Percentiles rank a stretch among this genome's conserved stretches.
Evolutionary conservation across 345 rosid species (phyloP).

Genomic region (Eucalyptus cloeziana): DNA sequence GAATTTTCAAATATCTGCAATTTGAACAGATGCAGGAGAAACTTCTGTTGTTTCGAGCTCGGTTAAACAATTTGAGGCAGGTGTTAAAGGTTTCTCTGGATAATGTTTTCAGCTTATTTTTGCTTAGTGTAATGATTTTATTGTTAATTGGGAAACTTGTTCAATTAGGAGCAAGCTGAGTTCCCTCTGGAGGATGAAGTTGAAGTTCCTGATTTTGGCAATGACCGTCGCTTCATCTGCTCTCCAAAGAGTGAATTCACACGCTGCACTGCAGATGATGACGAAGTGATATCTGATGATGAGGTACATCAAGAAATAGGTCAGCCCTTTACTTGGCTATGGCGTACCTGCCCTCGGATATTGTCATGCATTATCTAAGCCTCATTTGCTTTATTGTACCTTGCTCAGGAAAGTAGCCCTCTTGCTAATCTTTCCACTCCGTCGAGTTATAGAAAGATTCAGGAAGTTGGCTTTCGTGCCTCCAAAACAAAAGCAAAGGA

Average conservation of each 20-base stretch:
- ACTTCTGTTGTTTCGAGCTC: neutral
- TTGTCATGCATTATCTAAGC: neutral
- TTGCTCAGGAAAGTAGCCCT: neutral
- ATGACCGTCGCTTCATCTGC: slow-evolving; percentile 12
- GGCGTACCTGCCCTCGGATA: neutral
- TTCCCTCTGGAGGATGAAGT: slow-evolving; percentile 33
- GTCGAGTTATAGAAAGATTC: neutral
- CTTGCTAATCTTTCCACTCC: neutral
- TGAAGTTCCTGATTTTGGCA: slow-evolving; percentile 42
- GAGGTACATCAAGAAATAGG: slow-evolving; percentile 16
- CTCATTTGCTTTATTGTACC: neutral
- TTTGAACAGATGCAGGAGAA: neutral
- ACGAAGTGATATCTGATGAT: slow-evolving; percentile 18
- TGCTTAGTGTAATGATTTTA: neutral
- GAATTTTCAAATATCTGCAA: neutral
- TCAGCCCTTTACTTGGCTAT: neutral
- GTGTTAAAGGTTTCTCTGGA: neutral
- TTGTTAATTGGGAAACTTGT: neutral
- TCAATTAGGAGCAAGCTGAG: slow-evolving; percentile 8
- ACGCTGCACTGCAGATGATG: slow-evolving; percentile 8
- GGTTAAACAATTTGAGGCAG: neutral
- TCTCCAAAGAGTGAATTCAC: slow-evolving; percentile 5
- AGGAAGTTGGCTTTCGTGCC: neutral
- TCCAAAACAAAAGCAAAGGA: neutral
- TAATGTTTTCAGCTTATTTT: neutral